These are phyloP conservation scores for Houttuynia cordata DNA, from an alignment of 164 flowering plant species.

Conservation along the genomic window DNA sequence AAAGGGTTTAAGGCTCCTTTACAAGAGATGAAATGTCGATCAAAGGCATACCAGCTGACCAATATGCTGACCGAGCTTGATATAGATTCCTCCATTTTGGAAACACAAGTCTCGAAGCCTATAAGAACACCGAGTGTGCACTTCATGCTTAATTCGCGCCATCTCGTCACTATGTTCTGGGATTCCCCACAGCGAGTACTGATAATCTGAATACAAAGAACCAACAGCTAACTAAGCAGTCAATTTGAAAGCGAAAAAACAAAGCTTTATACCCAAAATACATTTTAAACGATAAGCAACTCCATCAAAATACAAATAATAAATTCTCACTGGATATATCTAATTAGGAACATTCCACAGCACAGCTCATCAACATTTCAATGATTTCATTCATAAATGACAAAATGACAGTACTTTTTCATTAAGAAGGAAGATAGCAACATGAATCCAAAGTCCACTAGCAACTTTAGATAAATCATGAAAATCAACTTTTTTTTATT, in stretches of 20 bases:
- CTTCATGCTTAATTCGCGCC: slow-evolving; percentile 57
- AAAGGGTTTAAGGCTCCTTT: no score
- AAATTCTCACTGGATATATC: neutral
- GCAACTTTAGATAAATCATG: neutral
- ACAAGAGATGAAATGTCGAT: neutral
- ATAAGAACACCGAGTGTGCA: slow-evolving; percentile 65
- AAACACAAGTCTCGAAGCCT: slow-evolving; percentile 83
- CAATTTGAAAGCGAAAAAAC: neutral
- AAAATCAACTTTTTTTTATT: no score
- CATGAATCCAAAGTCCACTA: neutral
- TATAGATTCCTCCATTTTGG: slow-evolving; percentile 92
- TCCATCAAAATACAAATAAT: neutral
- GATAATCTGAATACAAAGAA: slow-evolving; percentile 46
- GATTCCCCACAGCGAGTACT: slow-evolving; percentile 73
- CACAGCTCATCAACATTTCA: neutral
- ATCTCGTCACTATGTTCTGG: slow-evolving; percentile 74
- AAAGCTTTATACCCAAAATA: neutral
- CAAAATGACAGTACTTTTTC: neutral
- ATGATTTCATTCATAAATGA: neutral
- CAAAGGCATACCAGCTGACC: slow-evolving; percentile 68
- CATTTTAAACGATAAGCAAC: neutral
- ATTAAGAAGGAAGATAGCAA: neutral
- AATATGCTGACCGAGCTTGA: slow-evolving; percentile 93
- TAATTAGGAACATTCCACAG: neutral
- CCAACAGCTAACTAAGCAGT: neutral